Evolutionary conservation across 169 alveolate species (phyloP).

Genomic region (Cyclospora cayetanensis): DNA sequence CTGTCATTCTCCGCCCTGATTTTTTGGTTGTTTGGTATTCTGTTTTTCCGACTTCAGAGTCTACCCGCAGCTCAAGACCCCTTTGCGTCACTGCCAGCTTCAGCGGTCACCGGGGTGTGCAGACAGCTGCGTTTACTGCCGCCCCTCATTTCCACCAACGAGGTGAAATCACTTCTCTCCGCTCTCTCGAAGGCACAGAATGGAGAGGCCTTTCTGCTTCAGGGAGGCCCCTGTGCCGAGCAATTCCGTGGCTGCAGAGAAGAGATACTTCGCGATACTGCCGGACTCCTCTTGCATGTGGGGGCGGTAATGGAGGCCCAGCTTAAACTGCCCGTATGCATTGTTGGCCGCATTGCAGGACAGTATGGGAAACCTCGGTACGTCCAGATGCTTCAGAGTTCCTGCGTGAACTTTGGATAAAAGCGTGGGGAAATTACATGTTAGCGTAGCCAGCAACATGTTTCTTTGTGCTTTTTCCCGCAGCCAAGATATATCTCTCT

Average conservation of each 20-base stretch:
- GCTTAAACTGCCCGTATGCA: conserved; percentile 35
- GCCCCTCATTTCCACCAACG: not conserved
- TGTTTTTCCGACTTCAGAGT: not conserved
- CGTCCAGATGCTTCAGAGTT: no score
- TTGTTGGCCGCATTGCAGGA: conserved; percentile 81
- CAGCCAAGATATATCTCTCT: no score
- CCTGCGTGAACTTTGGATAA: not conserved
- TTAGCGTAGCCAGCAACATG: no score
- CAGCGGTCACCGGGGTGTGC: not conserved
- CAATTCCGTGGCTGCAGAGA: conserved; percentile 76
- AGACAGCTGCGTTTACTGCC: not conserved
- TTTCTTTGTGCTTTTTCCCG: no score
- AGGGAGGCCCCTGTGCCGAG: conserved; percentile 80
- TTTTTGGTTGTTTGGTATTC: not conserved
- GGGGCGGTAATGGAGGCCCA: not conserved
- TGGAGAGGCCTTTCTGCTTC: conserved; percentile 24
- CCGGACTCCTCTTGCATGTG: conserved; percentile 47
- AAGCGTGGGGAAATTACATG: not conserved
- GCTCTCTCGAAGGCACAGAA: not conserved
- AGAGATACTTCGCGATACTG: conserved; percentile 58
- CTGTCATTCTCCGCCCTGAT: no score
- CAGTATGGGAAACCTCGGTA: conserved; percentile 82
- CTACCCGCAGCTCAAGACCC: not conserved
- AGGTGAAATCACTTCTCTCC: not conserved
- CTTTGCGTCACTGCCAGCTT: not conserved